phyloP scores from a whole-genome alignment of 805 yeast species.

The Ogataea methylovora region DNA sequence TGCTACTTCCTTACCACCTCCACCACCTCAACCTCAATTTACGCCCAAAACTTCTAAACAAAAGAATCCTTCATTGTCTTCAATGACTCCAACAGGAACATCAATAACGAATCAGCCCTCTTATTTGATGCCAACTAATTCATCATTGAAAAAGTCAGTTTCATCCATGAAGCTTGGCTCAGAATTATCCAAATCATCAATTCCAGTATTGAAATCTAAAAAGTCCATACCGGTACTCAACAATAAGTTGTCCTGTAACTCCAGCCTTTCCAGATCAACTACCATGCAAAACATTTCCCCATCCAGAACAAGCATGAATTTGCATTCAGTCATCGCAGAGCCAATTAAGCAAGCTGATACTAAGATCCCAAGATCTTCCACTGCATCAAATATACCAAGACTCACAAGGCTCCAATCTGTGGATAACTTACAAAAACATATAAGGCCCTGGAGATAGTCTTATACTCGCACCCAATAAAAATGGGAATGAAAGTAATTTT shows the following conservation, averaged over 20 bases:
- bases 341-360: background rate
- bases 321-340: background rate
- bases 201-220: background rate
- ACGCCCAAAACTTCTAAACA: background rate
- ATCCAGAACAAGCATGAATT: constrained; percentile 5
- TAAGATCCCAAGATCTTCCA: constrained; percentile 3
- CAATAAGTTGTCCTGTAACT: too few relatives aligned
- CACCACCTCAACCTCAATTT: constrained; percentile 1
- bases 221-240: too few relatives aligned
- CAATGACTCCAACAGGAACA: background rate
- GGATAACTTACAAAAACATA: too few relatives aligned
- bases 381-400: constrained; percentile 10
- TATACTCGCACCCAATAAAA: too few relatives aligned
- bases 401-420: too few relatives aligned
- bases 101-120: constrained; percentile 6
- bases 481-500: too few relatives aligned
- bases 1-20: background rate
- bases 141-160: background rate
- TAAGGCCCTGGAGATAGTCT: too few relatives aligned
- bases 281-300: constrained; percentile 15
- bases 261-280: constrained; percentile 8
- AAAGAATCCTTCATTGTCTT: background rate
- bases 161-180: too few relatives aligned
- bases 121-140: constrained; percentile 1
- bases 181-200: too few relatives aligned